Percentiles rank a stretch among this genome's conserved stretches.
phyloP scores from a whole-genome alignment of 2,329 filamentous ascomycete genomes.

The Alternaria panax region DNA sequence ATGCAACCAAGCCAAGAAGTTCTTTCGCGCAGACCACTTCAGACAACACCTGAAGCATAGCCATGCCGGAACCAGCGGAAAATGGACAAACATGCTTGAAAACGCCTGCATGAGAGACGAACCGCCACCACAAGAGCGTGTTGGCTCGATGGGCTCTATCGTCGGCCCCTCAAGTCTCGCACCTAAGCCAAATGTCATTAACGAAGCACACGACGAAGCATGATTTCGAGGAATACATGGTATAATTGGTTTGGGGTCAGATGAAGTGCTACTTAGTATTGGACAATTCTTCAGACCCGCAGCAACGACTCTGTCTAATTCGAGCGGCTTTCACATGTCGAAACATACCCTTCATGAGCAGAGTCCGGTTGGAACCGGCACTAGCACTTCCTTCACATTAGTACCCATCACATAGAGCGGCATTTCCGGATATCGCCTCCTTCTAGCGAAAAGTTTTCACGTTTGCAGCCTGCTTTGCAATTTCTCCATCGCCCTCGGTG shows the following conservation, averaged over 20 bases:
- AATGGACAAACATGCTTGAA: slow-evolving; percentile 98
- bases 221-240: slow-evolving; percentile 22
- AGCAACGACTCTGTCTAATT: slow-evolving; percentile 1
- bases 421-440: slow-evolving; percentile 1
- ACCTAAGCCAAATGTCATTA: slow-evolving; percentile 48
- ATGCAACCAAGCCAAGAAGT: slow-evolving; percentile 98
- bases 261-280: neutral
- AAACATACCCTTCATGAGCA: slow-evolving; percentile 5
- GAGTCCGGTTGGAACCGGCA: neutral
- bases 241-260: slow-evolving; percentile 7
- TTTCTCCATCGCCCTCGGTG: slow-evolving; percentile 4
- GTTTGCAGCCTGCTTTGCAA: slow-evolving; percentile 16
- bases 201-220: slow-evolving; percentile 50
- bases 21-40: slow-evolving; percentile 97
- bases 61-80: slow-evolving; percentile 92
- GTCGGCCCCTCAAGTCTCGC: slow-evolving; percentile 39
- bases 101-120: slow-evolving; percentile 97
- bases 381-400: slow-evolving; percentile 7
- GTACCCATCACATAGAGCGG: slow-evolving; percentile 1
- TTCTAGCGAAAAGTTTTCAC: slow-evolving; percentile 22
- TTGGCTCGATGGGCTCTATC: slow-evolving; percentile 43
- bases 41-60: slow-evolving; percentile 98
- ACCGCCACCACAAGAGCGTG: slow-evolving; percentile 60
- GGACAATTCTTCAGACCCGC: neutral
- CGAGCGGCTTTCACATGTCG: slow-evolving; percentile 3